These are phyloP conservation scores for Lentinula sp. DNA, from an alignment of 768 basidiomycete genomes.

Conservation along the genomic window DNA sequence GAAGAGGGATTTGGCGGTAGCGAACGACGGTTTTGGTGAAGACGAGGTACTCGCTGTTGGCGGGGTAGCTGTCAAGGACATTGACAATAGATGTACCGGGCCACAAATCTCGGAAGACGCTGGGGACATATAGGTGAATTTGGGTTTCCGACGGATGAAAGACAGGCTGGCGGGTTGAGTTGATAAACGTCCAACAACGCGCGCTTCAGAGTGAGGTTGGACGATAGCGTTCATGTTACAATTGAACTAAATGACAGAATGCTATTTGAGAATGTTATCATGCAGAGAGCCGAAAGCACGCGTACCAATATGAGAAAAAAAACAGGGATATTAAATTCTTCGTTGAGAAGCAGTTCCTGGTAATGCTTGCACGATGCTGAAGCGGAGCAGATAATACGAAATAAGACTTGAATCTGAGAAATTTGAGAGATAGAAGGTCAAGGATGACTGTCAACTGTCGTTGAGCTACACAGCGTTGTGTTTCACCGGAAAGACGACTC, in stretches of 20 bases:
- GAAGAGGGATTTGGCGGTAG: background rate
- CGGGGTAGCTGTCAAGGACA: slow-evolving; percentile 17
- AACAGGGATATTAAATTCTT: background rate
- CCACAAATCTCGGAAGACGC: background rate
- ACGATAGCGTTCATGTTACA: background rate
- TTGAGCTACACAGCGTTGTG: background rate
- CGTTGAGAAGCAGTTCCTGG: background rate
- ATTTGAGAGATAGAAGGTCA: background rate
- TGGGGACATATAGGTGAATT: slow-evolving; percentile 32
- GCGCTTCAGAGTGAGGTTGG: background rate
- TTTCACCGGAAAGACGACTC: background rate
- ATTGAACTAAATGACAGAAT: background rate
- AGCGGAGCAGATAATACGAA: background rate
- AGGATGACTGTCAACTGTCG: background rate
- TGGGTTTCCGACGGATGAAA: slow-evolving; percentile 28
- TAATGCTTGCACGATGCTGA: background rate
- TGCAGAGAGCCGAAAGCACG: background rate
- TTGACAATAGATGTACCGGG: background rate
- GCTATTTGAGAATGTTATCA: background rate
- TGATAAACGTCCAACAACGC: background rate
- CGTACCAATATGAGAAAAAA: background rate
- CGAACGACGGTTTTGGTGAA: background rate
- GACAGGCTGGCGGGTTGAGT: slow-evolving; percentile 4
- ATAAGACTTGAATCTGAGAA: background rate
- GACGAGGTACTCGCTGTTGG: slow-evolving; percentile 7